These are phyloP conservation scores for Xanthoceras sorbifolium DNA, from an alignment of 345 rosid genomes.

Conservation along the genomic window DNA sequence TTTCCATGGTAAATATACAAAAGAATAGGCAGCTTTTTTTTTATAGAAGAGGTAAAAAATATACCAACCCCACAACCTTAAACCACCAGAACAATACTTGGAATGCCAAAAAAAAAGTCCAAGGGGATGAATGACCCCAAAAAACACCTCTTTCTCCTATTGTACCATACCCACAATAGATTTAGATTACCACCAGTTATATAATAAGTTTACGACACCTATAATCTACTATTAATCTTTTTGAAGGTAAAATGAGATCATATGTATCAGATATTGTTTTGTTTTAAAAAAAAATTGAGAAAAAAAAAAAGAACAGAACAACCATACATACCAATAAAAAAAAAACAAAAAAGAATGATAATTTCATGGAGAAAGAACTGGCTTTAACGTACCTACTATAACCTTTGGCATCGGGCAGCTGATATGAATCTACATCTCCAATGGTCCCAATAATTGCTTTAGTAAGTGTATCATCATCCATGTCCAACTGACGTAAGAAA, in stretches of 20 bases:
- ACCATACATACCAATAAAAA: neutral
- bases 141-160: neutral
- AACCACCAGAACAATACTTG: neutral
- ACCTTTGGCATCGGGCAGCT: constrained; percentile 98
- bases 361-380: neutral
- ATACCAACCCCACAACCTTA: no score
- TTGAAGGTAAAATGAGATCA: neutral
- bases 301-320: neutral
- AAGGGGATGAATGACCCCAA: neutral
- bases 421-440: constrained; percentile 93
- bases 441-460: constrained; percentile 97
- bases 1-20: neutral
- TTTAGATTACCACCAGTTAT: neutral
- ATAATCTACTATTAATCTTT: neutral
- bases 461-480: constrained; percentile 82
- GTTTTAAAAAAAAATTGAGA: neutral
- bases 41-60: neutral
- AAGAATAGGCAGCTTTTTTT: neutral
- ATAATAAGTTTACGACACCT: neutral
- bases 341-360: neutral
- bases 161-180: neutral
- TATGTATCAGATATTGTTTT: neutral
- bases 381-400: constrained; percentile 73
- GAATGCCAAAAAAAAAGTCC: neutral
- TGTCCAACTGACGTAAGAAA: constrained; percentile 73